Evolutionary conservation across 805 yeast genomes (phyloP).

Genomic region (Candida andamanensis): DNA sequence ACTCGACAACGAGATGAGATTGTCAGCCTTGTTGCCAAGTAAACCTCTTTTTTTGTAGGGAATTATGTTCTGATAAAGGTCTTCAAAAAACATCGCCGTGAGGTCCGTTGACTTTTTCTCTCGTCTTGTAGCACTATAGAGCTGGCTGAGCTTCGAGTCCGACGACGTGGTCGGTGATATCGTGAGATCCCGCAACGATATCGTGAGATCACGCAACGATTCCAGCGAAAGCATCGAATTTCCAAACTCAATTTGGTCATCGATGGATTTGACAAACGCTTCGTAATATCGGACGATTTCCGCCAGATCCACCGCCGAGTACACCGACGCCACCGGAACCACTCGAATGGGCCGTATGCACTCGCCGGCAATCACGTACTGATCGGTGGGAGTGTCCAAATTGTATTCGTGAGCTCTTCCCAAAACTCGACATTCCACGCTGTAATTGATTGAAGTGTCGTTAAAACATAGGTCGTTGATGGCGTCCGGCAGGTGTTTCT

Average conservation of each 20-base stretch:
- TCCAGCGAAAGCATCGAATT: slow-evolving; percentile 4
- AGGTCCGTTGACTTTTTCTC: slow-evolving; percentile 13
- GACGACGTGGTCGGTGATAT: slow-evolving; percentile 18
- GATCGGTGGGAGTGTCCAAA: slow-evolving; percentile 17
- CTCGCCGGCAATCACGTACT: slow-evolving; percentile 34
- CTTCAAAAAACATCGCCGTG: slow-evolving; percentile 5
- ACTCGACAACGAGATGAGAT: slow-evolving; percentile 28
- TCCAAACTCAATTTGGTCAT: slow-evolving; percentile 12
- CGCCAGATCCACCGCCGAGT: slow-evolving; percentile 10
- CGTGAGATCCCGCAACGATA: slow-evolving; percentile 1
- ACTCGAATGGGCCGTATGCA: slow-evolving; percentile 29
- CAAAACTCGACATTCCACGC: slow-evolving; percentile 36
- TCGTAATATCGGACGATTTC: slow-evolving; percentile 22
- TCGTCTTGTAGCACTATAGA: slow-evolving; percentile 21
- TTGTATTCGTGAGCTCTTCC: slow-evolving; percentile 36
- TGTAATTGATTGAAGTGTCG: slow-evolving; percentile 31
- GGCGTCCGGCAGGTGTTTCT: slow-evolving; percentile 15
- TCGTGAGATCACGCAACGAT: neutral
- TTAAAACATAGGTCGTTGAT: slow-evolving; percentile 32
- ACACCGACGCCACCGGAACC: slow-evolving; percentile 24
- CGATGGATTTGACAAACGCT: slow-evolving; percentile 30
- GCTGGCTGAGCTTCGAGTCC: slow-evolving; percentile 20
- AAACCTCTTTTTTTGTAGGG: slow-evolving; percentile 30
- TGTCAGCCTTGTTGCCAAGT: slow-evolving; percentile 25
- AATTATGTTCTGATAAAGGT: slow-evolving; percentile 26